Conservation (phyloP, 768 basidiomycete genomes). For the Infundibulicybe gibba region DNA sequence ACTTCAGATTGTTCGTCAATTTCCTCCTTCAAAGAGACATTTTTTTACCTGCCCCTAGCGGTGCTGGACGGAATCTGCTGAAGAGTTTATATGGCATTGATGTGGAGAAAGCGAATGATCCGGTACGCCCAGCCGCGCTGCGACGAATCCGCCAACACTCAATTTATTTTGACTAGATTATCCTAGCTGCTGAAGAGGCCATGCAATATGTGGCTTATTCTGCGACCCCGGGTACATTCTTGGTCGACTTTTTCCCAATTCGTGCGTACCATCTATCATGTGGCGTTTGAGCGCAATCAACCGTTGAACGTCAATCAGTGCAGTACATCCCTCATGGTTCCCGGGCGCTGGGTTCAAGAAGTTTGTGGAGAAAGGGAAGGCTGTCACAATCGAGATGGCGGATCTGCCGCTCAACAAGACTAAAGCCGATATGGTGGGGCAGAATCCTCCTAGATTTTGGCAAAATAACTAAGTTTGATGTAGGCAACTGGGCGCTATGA, state of each 20-base stretch:
- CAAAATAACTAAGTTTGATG: too few relatives aligned
- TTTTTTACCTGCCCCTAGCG: not conserved
- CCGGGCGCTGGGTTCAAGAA: not conserved
- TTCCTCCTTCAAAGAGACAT: not conserved
- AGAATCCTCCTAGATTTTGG: too few relatives aligned
- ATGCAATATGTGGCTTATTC: conserved; percentile 16
- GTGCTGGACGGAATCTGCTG: conserved; percentile 17
- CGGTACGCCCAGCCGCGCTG: conserved; percentile 10
- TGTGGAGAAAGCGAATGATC: conserved; percentile 14
- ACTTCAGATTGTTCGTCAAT: conserved; percentile 21
- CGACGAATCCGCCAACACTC: not conserved
- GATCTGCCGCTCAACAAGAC: conserved; percentile 23
- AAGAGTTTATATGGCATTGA: conserved; percentile 22
- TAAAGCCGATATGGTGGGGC: too few relatives aligned
- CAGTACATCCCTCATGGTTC: not conserved
- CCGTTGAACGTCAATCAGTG: conserved; percentile 9
- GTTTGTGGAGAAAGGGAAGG: not conserved
- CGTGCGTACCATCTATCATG: conserved; percentile 7
- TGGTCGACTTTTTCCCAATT: conserved; percentile 22
- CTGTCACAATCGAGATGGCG: too few relatives aligned
- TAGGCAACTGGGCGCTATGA: too few relatives aligned
- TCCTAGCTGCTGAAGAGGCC: conserved; percentile 16
- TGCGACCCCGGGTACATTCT: conserved; percentile 21
- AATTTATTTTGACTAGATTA: conserved; percentile 12
- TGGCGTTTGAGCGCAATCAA: not conserved